Conservation (phyloP, 140 eudicot genomes). For the Stevia rebaudiana region DNA sequence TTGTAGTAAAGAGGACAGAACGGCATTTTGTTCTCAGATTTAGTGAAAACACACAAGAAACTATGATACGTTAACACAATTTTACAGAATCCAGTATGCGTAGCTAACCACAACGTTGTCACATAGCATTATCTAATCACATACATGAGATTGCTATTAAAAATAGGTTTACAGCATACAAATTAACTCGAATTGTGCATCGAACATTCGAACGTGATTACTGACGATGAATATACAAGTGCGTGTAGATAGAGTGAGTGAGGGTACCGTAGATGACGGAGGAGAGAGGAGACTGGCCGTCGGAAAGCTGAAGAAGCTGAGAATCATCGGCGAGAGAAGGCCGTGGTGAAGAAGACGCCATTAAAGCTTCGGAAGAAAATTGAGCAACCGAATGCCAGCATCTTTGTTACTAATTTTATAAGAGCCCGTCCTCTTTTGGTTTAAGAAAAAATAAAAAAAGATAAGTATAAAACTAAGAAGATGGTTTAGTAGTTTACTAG, state of each 20-base stretch:
- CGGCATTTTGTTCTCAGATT: too few relatives aligned
- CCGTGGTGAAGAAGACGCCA: slow-evolving; percentile 43
- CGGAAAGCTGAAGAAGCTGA: slow-evolving; percentile 31
- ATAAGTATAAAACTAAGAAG: too few relatives aligned
- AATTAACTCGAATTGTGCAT: neutral
- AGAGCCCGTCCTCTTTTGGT: neutral
- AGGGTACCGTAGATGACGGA: slow-evolving; percentile 45
- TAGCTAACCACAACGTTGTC: slow-evolving; percentile 13
- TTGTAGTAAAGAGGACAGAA: neutral
- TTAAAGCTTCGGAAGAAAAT: slow-evolving; percentile 15
- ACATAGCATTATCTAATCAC: neutral
- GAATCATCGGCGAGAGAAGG: slow-evolving; percentile 19
- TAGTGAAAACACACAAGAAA: neutral
- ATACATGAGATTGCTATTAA: neutral
- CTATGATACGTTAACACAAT: neutral
- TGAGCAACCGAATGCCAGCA: neutral
- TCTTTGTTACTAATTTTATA: neutral
- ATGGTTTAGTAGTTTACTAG: too few relatives aligned
- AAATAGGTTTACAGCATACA: slow-evolving; percentile 7
- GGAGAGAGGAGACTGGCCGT: slow-evolving; percentile 46
- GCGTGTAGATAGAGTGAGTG: slow-evolving; percentile 4
- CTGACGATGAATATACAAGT: slow-evolving; percentile 14
- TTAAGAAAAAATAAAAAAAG: neutral
- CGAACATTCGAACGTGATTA: neutral
- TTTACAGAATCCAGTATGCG: neutral